Evolutionary conservation across 2,329 filamentous ascomycete species (phyloP).

Genomic region (Botrytis medusae): DNA sequence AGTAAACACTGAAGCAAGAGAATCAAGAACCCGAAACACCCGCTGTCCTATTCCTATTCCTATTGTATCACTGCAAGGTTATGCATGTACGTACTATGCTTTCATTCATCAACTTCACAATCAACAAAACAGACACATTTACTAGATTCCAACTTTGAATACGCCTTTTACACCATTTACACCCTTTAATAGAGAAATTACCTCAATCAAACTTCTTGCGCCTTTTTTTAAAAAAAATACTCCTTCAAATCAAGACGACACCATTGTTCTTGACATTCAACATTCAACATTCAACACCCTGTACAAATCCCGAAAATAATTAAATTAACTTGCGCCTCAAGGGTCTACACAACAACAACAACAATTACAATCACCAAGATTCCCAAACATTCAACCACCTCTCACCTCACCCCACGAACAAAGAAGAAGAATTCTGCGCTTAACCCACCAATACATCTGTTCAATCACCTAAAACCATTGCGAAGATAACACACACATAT

Average conservation of each 20-base stretch:
- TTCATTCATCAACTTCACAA: not conserved
- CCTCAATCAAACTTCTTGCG: not conserved
- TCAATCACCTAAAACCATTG: conserved; percentile 12
- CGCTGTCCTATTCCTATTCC: conserved; percentile 12
- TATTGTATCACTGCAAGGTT: too few species aligned
- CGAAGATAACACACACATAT: conserved; percentile 14
- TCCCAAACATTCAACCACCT: not conserved
- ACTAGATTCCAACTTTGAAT: not conserved
- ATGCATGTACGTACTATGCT: too few species aligned
- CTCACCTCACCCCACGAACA: not conserved
- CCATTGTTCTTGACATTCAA: too few species aligned
- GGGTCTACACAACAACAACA: not conserved
- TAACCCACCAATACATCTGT: conserved; percentile 15
- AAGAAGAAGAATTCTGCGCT: not conserved
- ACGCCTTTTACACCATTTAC: not conserved
- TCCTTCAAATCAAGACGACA: not conserved
- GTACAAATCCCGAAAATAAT: not conserved
- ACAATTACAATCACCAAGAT: not conserved
- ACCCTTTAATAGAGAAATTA: not conserved
- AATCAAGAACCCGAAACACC: not conserved
- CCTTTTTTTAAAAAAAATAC: too few species aligned
- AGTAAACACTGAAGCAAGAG: not conserved
- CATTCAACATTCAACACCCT: not conserved
- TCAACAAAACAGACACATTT: not conserved
- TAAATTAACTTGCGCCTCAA: not conserved